phyloP scores from a whole-genome alignment of 495 filamentous ascomycete species.

The Penicillium lividum region DNA sequence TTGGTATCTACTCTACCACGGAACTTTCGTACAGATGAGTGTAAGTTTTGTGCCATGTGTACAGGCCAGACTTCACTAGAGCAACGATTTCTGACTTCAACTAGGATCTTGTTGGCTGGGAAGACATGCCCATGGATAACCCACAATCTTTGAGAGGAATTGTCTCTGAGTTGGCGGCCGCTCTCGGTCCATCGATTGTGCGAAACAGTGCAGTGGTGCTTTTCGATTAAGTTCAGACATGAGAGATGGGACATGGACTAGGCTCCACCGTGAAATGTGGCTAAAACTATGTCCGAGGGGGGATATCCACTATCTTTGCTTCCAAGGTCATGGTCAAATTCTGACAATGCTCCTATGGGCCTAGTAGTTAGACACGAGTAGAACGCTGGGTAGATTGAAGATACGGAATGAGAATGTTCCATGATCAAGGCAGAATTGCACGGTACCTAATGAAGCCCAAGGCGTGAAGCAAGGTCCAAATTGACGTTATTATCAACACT shows the following conservation, averaged over 20 bases:
- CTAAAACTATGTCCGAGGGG: not conserved
- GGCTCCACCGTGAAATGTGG: not conserved
- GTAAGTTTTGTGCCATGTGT: conserved; percentile 26
- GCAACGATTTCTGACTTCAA: conserved; percentile 31
- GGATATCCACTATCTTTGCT: not conserved
- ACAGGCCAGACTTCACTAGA: not conserved
- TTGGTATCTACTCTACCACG: conserved; percentile 49
- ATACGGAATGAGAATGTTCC: too few relatives aligned
- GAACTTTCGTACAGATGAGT: conserved; percentile 45
- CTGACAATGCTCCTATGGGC: too few relatives aligned
- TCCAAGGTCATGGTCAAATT: not conserved
- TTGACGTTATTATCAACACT: too few relatives aligned
- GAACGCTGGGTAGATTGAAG: too few relatives aligned
- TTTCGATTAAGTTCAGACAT: conserved; percentile 30
- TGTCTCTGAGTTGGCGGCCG: conserved; percentile 75
- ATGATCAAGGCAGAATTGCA: too few relatives aligned
- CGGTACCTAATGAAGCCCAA: too few relatives aligned
- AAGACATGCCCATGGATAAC: conserved; percentile 54
- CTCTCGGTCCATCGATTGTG: conserved; percentile 68
- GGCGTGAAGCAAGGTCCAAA: too few relatives aligned
- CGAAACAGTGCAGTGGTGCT: conserved; percentile 49
- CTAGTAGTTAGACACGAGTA: too few relatives aligned
- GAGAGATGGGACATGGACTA: not conserved
- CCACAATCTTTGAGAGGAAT: conserved; percentile 60
- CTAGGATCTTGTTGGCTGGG: conserved; percentile 67